Percentiles rank a stretch among this genome's conserved stretches.
These are phyloP conservation scores for Lachnellula occidentalis DNA, from an alignment of 2,329 filamentous ascomycete species.

Conservation along the genomic window DNA sequence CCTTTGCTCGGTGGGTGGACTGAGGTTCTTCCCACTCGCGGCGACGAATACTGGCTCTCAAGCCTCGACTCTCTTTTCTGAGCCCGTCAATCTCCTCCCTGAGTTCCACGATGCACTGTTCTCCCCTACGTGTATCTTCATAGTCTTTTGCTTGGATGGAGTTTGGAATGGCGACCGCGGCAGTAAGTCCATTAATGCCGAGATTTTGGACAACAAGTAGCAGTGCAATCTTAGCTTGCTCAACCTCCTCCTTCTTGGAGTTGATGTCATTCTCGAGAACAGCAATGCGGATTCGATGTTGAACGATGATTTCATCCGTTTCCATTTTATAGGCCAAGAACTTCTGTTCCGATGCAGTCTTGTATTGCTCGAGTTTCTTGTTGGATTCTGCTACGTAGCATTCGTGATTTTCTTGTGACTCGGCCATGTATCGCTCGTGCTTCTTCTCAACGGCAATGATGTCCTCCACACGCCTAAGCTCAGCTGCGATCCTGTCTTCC, in stretches of 20 bases:
- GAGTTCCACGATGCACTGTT: slow-evolving; percentile 2
- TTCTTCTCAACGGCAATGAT: no score
- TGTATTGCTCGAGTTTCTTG: neutral
- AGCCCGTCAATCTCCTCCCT: slow-evolving; percentile 18
- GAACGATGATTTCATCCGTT: slow-evolving; percentile 3
- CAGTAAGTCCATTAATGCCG: neutral
- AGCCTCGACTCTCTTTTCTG: slow-evolving; percentile 15
- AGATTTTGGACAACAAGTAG: slow-evolving; percentile 1
- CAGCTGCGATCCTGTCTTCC: no score
- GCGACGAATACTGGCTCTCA: neutral
- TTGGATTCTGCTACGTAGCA: neutral
- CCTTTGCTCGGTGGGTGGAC: no score
- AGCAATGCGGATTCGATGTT: slow-evolving; percentile 17
- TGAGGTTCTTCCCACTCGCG: neutral
- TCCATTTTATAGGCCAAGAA: neutral
- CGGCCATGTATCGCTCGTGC: no score
- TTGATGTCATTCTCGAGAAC: slow-evolving; percentile 23
- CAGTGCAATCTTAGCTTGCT: slow-evolving; percentile 7
- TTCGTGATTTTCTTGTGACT: no score
- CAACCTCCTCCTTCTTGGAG: slow-evolving; percentile 13
- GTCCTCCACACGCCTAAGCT: no score
- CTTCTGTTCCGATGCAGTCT: neutral
- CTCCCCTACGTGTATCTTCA: neutral
- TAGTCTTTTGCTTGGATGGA: neutral
- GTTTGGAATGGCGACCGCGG: neutral